Conservation (phyloP, 2,329 filamentous ascomycete species). For the Nothophaeocryptopus gaeumannii region DNA sequence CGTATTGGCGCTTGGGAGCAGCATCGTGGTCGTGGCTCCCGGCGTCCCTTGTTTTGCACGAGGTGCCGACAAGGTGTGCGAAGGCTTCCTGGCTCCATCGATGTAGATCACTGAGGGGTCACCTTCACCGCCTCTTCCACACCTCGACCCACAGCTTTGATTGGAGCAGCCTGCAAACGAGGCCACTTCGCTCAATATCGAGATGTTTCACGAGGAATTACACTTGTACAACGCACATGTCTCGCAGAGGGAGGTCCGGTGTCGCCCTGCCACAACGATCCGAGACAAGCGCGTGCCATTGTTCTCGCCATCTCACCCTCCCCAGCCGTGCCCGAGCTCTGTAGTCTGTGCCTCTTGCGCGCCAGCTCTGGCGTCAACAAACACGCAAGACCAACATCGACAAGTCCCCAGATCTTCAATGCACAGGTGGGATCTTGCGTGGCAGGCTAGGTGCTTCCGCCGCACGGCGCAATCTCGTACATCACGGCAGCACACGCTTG, state of each 20-base stretch:
- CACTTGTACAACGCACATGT: slow-evolving; percentile 23
- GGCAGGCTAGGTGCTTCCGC: slow-evolving; percentile 22
- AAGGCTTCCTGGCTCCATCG: slow-evolving; percentile 10
- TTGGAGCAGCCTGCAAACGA: slow-evolving; percentile 22
- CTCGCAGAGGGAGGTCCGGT: slow-evolving; percentile 16
- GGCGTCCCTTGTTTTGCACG: slow-evolving; percentile 14
- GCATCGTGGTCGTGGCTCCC: slow-evolving; percentile 5
- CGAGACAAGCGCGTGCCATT: slow-evolving; percentile 22
- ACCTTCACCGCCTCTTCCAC: slow-evolving; percentile 17
- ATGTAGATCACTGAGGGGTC: slow-evolving; percentile 12
- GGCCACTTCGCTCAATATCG: slow-evolving; percentile 12
- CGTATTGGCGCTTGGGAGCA: neutral
- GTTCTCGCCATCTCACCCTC: slow-evolving; percentile 19
- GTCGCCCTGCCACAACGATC: slow-evolving; percentile 18
- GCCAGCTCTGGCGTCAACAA: too few species aligned
- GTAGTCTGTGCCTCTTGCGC: neutral
- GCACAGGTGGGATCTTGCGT: slow-evolving; percentile 19
- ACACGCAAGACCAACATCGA: neutral
- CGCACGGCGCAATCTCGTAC: slow-evolving; percentile 21
- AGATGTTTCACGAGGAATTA: slow-evolving; percentile 13
- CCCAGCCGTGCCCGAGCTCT: neutral
- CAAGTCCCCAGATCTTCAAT: slow-evolving; percentile 19
- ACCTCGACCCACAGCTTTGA: slow-evolving; percentile 10
- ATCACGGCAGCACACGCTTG: slow-evolving; percentile 22
- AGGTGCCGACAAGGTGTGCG: slow-evolving; percentile 13